These are phyloP conservation scores for Saussurea involucrata DNA, from an alignment of 129 eudicot genomes.

Conservation along the genomic window DNA sequence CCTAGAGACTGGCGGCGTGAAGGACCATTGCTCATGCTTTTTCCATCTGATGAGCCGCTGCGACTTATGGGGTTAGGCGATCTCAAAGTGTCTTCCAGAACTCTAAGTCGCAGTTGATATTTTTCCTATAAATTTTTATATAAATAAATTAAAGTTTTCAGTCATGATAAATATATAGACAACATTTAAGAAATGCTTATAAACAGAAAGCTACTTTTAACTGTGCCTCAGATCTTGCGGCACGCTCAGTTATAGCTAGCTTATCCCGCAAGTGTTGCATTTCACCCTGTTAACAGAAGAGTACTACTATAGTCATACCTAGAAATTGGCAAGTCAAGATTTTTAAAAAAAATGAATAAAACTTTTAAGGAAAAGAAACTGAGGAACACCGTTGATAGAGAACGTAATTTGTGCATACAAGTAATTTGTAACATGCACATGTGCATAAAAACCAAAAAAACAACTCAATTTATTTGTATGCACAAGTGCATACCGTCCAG, in stretches of 20 bases:
- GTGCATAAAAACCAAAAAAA: too few species aligned
- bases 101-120: conserved; percentile 72
- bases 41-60: conserved; percentile 48
- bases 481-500: too few species aligned
- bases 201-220: conserved; percentile 49
- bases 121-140: conserved; percentile 49
- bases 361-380: background rate
- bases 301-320: conserved; percentile 1
- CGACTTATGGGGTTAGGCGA: conserved; percentile 46
- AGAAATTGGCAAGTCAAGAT: conserved; percentile 11
- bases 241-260: conserved; percentile 64
- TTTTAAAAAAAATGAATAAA: background rate
- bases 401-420: too few species aligned
- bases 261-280: conserved; percentile 86
- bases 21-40: conserved; percentile 53
- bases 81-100: conserved; percentile 80
- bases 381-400: too few species aligned
- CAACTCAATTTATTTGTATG: too few species aligned
- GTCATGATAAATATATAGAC: background rate
- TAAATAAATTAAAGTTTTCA: background rate
- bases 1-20: conserved; percentile 87
- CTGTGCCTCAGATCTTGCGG: conserved; percentile 89
- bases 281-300: conserved; percentile 61
- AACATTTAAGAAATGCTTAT: background rate
- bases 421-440: too few species aligned